These are phyloP conservation scores for Chlamydomonas sp. DNA, from an alignment of 139 green algal species.

Conservation along the genomic window DNA sequence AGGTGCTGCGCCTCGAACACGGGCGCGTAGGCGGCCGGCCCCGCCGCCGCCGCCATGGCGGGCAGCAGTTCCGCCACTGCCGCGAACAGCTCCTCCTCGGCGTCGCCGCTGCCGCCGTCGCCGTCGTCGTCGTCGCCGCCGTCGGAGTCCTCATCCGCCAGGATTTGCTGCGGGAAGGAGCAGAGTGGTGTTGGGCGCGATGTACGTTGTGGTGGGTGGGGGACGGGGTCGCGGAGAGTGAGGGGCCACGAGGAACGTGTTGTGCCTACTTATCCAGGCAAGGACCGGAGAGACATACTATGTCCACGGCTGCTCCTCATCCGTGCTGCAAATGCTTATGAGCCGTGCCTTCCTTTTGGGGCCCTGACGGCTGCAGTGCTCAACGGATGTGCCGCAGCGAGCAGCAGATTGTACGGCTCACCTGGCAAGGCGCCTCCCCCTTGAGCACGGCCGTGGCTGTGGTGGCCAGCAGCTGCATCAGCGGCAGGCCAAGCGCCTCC, in stretches of 20 bases:
- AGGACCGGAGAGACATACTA: no score
- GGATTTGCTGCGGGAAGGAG: background rate
- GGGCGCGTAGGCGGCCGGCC: constrained; percentile 62
- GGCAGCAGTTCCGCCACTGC: constrained; percentile 73
- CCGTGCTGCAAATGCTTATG: no score
- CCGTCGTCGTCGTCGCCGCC: constrained; percentile 53
- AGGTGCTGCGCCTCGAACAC: constrained; percentile 67
- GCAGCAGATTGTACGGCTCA: constrained; percentile 17
- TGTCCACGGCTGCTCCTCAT: no score
- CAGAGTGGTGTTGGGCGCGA: no score
- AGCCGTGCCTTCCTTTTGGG: no score
- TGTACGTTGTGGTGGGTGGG: no score
- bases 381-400: no score
- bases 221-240: no score
- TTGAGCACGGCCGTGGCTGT: constrained; percentile 41
- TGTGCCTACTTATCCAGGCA: no score
- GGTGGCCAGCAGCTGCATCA: constrained; percentile 15
- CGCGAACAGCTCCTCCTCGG: constrained; percentile 70
- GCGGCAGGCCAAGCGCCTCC: constrained; percentile 10
- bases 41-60: constrained; percentile 55
- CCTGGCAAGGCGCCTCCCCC: constrained; percentile 61
- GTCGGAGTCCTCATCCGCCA: constrained; percentile 38
- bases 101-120: constrained; percentile 21
- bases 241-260: no score
- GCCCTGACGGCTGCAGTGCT: no score